Percentiles rank a stretch among this genome's conserved stretches.
phyloP scores from a whole-genome alignment of 495 filamentous ascomycete species.

The Penicillium paradoxum region DNA sequence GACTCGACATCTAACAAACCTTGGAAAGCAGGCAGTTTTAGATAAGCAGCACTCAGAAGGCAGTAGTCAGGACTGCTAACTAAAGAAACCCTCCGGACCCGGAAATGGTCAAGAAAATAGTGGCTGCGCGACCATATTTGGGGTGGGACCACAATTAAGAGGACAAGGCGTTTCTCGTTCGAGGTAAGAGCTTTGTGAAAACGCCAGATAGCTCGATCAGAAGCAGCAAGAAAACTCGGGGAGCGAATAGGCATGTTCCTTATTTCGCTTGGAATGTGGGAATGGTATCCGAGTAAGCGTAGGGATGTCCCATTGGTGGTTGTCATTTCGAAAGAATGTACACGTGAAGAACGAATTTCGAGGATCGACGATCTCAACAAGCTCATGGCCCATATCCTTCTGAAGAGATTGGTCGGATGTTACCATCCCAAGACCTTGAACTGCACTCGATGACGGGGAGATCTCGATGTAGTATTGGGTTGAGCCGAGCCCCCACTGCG shows the following conservation, averaged over 20 bases:
- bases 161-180: background rate
- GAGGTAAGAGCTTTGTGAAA: background rate
- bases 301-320: constrained; percentile 6
- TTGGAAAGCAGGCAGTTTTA: background rate
- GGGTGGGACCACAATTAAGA: background rate
- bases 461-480: constrained; percentile 5
- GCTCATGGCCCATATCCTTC: background rate
- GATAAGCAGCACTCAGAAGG: too few relatives aligned
- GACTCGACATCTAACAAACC: background rate
- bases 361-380: background rate
- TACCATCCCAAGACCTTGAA: background rate
- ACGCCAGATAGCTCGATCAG: background rate
- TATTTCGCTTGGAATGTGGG: constrained; percentile 18
- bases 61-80: background rate
- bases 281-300: background rate
- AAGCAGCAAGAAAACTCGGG: background rate
- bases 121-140: background rate
- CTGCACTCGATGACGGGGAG: constrained; percentile 5
- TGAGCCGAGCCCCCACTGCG: constrained; percentile 2
- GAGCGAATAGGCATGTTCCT: constrained; percentile 6
- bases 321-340: constrained; percentile 8
- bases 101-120: background rate
- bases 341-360: background rate
- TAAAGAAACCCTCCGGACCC: background rate
- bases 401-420: background rate